These are phyloP conservation scores for Calonectria montana DNA, from an alignment of 2,329 filamentous ascomycete genomes.

Conservation along the genomic window DNA sequence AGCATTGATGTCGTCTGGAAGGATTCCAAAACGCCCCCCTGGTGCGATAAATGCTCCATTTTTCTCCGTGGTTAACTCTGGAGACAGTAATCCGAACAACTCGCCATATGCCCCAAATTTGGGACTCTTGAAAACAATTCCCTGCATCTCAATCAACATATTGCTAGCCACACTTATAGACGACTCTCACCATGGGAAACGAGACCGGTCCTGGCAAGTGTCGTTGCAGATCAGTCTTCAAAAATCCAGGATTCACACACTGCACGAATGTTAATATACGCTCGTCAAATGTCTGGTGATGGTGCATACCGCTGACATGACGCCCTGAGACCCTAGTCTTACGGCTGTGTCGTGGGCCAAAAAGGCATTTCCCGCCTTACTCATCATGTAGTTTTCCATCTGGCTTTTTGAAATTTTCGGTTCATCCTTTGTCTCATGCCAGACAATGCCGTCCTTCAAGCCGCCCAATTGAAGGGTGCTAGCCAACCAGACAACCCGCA, in stretches of 20 bases:
- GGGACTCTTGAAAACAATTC: conserved; percentile 30
- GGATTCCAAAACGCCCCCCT: conserved; percentile 28
- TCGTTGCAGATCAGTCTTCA: conserved; percentile 34
- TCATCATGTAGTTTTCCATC: conserved; percentile 39
- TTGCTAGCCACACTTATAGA: background rate
- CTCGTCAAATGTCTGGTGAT: background rate
- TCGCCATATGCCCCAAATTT: conserved; percentile 36
- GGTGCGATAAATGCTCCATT: conserved; percentile 30
- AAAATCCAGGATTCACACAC: conserved; percentile 34
- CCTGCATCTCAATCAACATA: conserved; percentile 8
- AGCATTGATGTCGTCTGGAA: conserved; percentile 26
- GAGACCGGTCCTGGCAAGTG: conserved; percentile 31
- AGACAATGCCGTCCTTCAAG: conserved; percentile 28
- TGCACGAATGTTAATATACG: conserved; percentile 7
- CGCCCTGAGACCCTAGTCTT: conserved; percentile 23
- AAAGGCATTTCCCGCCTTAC: conserved; percentile 31
- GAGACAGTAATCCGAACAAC: conserved; percentile 34
- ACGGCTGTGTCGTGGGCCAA: conserved; percentile 26
- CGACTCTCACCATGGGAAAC: conserved; percentile 29
- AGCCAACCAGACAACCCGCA: conserved; percentile 31
- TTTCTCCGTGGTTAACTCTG: conserved; percentile 25
- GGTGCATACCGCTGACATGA: conserved; percentile 29
- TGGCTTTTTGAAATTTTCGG: conserved; percentile 28
- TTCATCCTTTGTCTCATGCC: conserved; percentile 25
- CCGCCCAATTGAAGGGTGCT: conserved; percentile 33